Evolutionary conservation across 805 yeast species (phyloP).

Genomic region (Nakazawaea ernobii): DNA sequence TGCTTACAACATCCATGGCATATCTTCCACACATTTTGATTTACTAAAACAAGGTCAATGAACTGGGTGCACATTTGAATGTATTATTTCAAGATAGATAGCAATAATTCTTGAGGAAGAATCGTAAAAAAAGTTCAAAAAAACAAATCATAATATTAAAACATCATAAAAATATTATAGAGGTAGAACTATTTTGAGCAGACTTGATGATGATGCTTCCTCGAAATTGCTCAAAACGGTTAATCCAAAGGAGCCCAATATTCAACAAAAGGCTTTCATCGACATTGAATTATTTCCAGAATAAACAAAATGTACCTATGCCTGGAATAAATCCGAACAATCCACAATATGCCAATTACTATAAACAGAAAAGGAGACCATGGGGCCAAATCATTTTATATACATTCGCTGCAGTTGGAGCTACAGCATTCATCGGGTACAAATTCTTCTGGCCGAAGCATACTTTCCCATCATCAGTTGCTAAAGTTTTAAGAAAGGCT

Average conservation of each 20-base stretch:
- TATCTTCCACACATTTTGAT: conserved; percentile 30
- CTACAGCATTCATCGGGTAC: conserved; percentile 21
- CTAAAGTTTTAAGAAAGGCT: conserved; percentile 65
- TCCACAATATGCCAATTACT: conserved; percentile 14
- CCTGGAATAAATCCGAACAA: conserved; percentile 12
- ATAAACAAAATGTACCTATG: not conserved
- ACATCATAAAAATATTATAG: not conserved
- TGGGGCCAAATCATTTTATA: conserved; percentile 14
- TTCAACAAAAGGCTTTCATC: not conserved
- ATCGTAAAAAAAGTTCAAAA: no score
- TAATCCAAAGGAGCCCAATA: not conserved
- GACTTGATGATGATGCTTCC: no score
- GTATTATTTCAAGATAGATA: not conserved
- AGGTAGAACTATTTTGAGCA: not conserved
- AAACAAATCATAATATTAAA: no score
- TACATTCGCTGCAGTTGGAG: conserved; percentile 12
- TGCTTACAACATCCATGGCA: conserved; percentile 21
- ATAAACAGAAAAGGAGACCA: conserved; percentile 15
- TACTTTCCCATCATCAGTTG: conserved; percentile 65
- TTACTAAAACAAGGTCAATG: not conserved
- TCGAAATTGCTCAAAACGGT: no score
- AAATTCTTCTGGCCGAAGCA: conserved; percentile 60
- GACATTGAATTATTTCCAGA: conserved; percentile 10
- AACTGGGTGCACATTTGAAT: not conserved
- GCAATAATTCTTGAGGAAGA: not conserved